Evolutionary conservation across 2,329 filamentous ascomycete genomes (phyloP), one percentile per base, ranked within the genome.

Genomic region (Tympanopsis confertula): DNA sequence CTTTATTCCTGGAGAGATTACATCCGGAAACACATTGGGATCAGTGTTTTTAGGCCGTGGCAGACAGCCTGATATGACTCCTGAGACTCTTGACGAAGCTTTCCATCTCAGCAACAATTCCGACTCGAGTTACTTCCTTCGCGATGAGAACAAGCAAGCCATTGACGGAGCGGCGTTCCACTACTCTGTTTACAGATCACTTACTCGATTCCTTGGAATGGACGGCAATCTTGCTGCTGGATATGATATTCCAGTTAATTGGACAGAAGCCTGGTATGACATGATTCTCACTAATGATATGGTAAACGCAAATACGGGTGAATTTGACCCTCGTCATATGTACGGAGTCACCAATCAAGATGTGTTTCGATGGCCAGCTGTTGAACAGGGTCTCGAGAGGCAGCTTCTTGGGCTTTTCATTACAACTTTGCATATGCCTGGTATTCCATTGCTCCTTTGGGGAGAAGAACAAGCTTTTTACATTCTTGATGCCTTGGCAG

Each of bases 391-490:
- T 2, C 66, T 68, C 0, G 63, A 77, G 45, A 63, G 70, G 30
- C 66, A 71, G 48, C 55, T 78, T 3, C 54, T 79, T 1, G 75
- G 61, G 3, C 59, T 69, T 20, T 78, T 75, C 46, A 65, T 80
- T 36, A 71, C 68, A 1, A 73, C 71, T 1, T 49, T 79, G 29
- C 57, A 74, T 36, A 60, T 79, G 49, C 75, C 75, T 0, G 75
- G 75, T 4, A 73, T 76, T 17, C 73, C 75, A 1, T 50, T 76
- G 20, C 54, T 78, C 13, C 62, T 71, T 14, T 80, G 71, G 68
- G 75, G 75, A 15, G 75, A 80, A 48, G 75, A 80, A 47, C 75
- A 80, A 51, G 69, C 64, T 0, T 71, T 76, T 39, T 79, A 78
- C 43, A 55, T 74, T 0, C 55, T 78, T 2, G 75, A 80, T 48